These are phyloP conservation scores for Corchorus capsularis DNA, from an alignment of 345 rosid species.

Conservation along the genomic window DNA sequence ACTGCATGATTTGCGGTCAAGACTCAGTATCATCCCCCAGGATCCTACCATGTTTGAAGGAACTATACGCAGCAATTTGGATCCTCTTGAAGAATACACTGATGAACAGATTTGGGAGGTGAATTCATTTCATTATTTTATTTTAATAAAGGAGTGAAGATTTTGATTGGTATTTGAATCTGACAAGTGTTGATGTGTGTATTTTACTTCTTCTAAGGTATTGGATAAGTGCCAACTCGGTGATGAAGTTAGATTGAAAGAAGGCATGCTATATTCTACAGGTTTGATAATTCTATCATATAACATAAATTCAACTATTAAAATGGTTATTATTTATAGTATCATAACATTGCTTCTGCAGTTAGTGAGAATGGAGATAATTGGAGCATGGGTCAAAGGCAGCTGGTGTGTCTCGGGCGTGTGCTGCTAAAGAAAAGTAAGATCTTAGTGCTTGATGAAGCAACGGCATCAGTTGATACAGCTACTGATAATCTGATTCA, in stretches of 20 bases:
- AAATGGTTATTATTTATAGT: too few species aligned
- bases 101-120: conserved; percentile 66
- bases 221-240: conserved; percentile 66
- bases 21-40: conserved; percentile 67
- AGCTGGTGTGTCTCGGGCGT: conserved; percentile 58
- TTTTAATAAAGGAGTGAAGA: not conserved
- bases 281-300: too few species aligned
- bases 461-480: conserved; percentile 63
- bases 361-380: conserved; percentile 62
- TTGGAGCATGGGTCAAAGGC: conserved; percentile 77
- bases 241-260: conserved; percentile 58
- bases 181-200: not conserved
- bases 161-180: not conserved
- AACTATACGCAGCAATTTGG: conserved; percentile 54
- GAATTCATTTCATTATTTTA: conserved; percentile 11
- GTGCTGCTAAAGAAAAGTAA: conserved; percentile 54
- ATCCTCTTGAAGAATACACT: conserved; percentile 58
- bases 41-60: conserved; percentile 81
- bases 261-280: conserved; percentile 48
- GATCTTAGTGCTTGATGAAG: conserved; percentile 62
- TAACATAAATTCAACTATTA: not conserved
- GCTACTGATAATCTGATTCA: conserved; percentile 65
- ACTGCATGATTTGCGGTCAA: conserved; percentile 61
- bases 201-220: conserved; percentile 37
- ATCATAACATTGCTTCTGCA: conserved; percentile 10